Evolutionary conservation across 2,329 filamentous ascomycete species (phyloP).

Genomic region (Penicillium fuscoglaucum): DNA sequence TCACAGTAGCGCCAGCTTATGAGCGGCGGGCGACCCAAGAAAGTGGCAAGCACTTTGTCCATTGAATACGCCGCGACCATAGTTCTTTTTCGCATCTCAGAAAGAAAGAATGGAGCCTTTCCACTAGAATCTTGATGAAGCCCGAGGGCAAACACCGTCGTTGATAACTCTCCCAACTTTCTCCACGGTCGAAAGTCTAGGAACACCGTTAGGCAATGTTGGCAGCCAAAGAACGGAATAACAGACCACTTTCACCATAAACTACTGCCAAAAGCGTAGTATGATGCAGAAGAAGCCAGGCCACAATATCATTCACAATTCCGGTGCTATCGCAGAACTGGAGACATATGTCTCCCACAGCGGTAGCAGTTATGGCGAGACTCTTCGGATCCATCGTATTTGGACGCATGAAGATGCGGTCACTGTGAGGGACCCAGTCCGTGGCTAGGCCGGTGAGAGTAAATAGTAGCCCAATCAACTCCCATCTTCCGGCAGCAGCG

Average conservation of each 20-base stretch:
- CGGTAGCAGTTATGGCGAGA: constrained; percentile 18
- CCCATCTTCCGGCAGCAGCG: constrained; percentile 22
- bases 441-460: constrained; percentile 19
- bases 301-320: constrained; percentile 27
- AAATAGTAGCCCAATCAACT: constrained; percentile 27
- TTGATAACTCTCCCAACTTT: constrained; percentile 47
- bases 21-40: constrained; percentile 33
- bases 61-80: constrained; percentile 28
- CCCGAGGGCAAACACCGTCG: constrained; percentile 47
- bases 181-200: constrained; percentile 48
- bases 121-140: constrained; percentile 34
- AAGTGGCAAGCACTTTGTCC: constrained; percentile 34
- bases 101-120: constrained; percentile 34
- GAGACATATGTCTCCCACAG: constrained; percentile 33
- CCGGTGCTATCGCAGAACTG: constrained; percentile 28
- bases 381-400: constrained; percentile 7
- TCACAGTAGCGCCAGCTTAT: constrained; percentile 34
- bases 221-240: background rate
- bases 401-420: constrained; percentile 6
- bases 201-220: background rate
- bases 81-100: constrained; percentile 28
- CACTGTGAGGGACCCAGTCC: constrained; percentile 10
- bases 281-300: constrained; percentile 32
- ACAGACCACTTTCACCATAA: constrained; percentile 27
- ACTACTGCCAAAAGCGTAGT: constrained; percentile 22